phyloP scores from a whole-genome alignment of 2,329 filamentous ascomycete species.

The Colletotrichum chrysophilum region DNA sequence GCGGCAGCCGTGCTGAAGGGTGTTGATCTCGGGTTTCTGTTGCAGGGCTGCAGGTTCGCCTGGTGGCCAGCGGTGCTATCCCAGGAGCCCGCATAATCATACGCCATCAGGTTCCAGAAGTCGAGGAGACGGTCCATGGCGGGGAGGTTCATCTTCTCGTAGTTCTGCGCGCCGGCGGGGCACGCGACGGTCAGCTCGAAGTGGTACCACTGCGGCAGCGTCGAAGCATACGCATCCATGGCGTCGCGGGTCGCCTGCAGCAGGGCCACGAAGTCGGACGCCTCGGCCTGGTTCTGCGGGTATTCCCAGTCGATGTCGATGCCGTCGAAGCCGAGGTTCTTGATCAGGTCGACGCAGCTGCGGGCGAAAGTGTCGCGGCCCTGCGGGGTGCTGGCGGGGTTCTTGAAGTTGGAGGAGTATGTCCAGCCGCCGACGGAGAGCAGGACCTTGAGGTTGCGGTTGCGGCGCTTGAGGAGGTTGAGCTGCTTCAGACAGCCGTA shows the following conservation, averaged over 20 bases:
- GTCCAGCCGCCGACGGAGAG: slow-evolving; percentile 94
- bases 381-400: slow-evolving; percentile 71
- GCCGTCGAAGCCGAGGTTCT: slow-evolving; percentile 78
- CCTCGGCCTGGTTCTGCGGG: slow-evolving; percentile 59
- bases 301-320: slow-evolving; percentile 76
- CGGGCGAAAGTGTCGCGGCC: slow-evolving; percentile 77
- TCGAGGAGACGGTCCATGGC: slow-evolving; percentile 71
- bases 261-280: slow-evolving; percentile 63
- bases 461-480: slow-evolving; percentile 79
- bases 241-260: slow-evolving; percentile 60
- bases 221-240: slow-evolving; percentile 61
- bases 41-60: slow-evolving; percentile 74
- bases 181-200: slow-evolving; percentile 71
- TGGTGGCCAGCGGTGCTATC: slow-evolving; percentile 75
- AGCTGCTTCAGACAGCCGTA: slow-evolving; percentile 92
- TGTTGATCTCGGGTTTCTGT: slow-evolving; percentile 64
- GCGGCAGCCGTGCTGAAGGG: slow-evolving; percentile 80
- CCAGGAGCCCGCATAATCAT: slow-evolving; percentile 89
- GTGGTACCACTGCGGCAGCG: slow-evolving; percentile 50
- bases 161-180: slow-evolving; percentile 67
- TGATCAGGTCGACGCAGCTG: slow-evolving; percentile 75
- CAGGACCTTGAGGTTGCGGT: slow-evolving; percentile 84
- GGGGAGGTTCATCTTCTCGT: slow-evolving; percentile 64
- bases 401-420: slow-evolving; percentile 83
- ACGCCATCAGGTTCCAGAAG: slow-evolving; percentile 87